phyloP scores from a whole-genome alignment of 2,329 filamentous ascomycete genomes.

The Pestalotiopsis sp. region DNA sequence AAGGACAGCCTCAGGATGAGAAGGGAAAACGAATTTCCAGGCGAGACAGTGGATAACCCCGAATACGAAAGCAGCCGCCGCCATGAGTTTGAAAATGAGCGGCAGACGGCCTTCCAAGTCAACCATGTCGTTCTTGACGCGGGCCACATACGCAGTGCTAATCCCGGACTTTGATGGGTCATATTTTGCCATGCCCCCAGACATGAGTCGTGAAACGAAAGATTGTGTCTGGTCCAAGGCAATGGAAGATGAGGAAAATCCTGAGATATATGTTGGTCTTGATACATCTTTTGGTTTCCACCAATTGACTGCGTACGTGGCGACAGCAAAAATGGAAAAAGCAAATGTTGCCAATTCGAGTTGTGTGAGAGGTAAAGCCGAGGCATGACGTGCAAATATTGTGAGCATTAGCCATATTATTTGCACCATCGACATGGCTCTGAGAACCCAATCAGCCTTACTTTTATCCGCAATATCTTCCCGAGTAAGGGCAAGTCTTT shows the following conservation, averaged over 20 bases:
- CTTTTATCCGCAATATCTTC: background rate
- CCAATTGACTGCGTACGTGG: background rate
- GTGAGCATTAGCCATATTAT: background rate
- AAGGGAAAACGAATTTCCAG: background rate
- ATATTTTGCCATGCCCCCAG: background rate
- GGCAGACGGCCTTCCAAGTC: background rate
- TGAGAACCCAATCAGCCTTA: background rate
- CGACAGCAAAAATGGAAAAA: background rate
- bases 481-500: background rate
- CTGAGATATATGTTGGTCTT: background rate
- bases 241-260: background rate
- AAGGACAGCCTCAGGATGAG: background rate
- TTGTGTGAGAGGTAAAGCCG: background rate
- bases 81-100: background rate
- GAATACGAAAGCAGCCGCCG: background rate
- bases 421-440: background rate
- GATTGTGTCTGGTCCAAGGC: background rate
- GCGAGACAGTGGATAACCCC: background rate
- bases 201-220: background rate
- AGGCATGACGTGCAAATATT: background rate
- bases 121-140: background rate
- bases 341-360: background rate
- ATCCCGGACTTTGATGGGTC: no score
- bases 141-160: background rate
- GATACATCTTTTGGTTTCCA: background rate